These are phyloP conservation scores for Termitomyces sp. DNA, from an alignment of 768 basidiomycete genomes.

Conservation along the genomic window DNA sequence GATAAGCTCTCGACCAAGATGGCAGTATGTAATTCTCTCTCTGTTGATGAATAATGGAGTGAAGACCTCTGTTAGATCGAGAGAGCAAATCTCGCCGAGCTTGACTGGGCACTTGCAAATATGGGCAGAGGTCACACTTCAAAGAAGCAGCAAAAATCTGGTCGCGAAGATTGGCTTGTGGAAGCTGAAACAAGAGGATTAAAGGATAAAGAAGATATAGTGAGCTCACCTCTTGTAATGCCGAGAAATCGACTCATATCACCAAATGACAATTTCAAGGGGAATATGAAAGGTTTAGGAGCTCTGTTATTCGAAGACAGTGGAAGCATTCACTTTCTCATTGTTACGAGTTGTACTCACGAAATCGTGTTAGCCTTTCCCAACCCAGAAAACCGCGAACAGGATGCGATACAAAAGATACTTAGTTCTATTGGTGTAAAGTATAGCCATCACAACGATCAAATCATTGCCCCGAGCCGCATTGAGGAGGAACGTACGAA, in stretches of 20 bases:
- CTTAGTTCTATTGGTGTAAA: constrained; percentile 56
- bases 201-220: constrained; percentile 35
- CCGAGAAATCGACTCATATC: not conserved
- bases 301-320: constrained; percentile 70
- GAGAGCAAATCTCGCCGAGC: constrained; percentile 61
- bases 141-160: constrained; percentile 25
- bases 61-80: constrained; percentile 51
- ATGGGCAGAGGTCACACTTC: constrained; percentile 41
- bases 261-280: constrained; percentile 22
- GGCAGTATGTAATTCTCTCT: constrained; percentile 39
- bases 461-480: constrained; percentile 58
- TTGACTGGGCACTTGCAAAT: constrained; percentile 78
- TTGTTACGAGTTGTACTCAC: not conserved
- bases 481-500: constrained; percentile 63
- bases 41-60: not conserved
- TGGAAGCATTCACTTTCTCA: constrained; percentile 19
- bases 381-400: constrained; percentile 23
- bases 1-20: constrained; percentile 65
- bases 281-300: constrained; percentile 53
- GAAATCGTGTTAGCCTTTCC: constrained; percentile 27
- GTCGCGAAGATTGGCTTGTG: constrained; percentile 30
- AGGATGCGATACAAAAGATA: constrained; percentile 46
- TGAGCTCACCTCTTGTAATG: constrained; percentile 10
- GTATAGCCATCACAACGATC: constrained; percentile 74
- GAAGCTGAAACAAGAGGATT: constrained; percentile 36